Percentiles rank a stretch among this genome's conserved stretches.
phyloP scores from a whole-genome alignment of 768 basidiomycete species.

The Rhizopogon vinicolor region DNA sequence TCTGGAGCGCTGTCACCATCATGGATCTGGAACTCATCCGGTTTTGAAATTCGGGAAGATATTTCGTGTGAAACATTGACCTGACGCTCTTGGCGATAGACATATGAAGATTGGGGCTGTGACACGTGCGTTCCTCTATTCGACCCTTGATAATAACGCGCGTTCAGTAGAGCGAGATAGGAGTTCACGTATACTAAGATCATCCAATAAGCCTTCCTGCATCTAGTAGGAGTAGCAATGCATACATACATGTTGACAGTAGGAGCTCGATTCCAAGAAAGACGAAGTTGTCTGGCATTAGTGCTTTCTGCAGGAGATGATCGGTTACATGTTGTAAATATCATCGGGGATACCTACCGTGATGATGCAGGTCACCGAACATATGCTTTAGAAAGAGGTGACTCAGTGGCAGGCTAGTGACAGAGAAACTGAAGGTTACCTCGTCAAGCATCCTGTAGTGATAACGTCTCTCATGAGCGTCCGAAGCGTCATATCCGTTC shows the following conservation, averaged over 20 bases:
- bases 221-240: background rate
- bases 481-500: background rate
- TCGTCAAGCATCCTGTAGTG: background rate
- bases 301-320: slow-evolving; percentile 26
- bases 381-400: background rate
- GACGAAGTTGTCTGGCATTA: slow-evolving; percentile 53
- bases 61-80: slow-evolving; percentile 11
- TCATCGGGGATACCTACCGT: background rate
- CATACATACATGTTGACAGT: slow-evolving; percentile 52
- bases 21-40: background rate
- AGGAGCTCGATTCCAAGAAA: slow-evolving; percentile 52
- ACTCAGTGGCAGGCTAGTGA: background rate
- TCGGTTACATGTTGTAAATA: background rate
- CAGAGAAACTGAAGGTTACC: background rate
- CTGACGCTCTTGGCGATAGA: background rate
- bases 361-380: background rate
- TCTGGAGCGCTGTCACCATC: background rate
- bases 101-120: background rate
- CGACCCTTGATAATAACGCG: background rate
- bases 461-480: background rate
- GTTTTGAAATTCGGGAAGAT: background rate
- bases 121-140: background rate
- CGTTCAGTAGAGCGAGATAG: slow-evolving; percentile 38
- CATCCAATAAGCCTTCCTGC: background rate
- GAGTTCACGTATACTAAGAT: slow-evolving; percentile 51